These are phyloP conservation scores for Capronia epimyces DNA, from an alignment of 2,329 filamentous ascomycete species.

Conservation along the genomic window DNA sequence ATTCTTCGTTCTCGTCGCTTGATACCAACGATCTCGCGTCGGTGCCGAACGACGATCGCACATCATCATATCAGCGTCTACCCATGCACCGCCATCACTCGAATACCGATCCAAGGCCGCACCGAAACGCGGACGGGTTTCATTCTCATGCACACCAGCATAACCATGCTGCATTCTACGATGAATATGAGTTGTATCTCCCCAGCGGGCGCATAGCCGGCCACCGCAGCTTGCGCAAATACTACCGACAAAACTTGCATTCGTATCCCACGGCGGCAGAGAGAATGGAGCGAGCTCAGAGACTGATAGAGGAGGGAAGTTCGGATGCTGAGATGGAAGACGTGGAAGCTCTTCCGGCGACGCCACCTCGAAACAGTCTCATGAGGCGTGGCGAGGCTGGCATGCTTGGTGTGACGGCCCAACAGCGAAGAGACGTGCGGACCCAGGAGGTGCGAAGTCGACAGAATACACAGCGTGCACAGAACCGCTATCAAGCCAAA, in stretches of 20 bases:
- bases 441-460: constrained; percentile 64
- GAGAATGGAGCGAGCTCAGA: constrained; percentile 52
- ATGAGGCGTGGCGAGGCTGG: constrained; percentile 68
- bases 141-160: constrained; percentile 78
- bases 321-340: constrained; percentile 49
- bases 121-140: constrained; percentile 70
- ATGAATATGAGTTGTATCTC: constrained; percentile 89
- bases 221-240: constrained; percentile 78
- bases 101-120: constrained; percentile 62
- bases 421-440: constrained; percentile 64
- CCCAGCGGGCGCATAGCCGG: constrained; percentile 85
- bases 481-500: constrained; percentile 61
- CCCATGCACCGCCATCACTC: constrained; percentile 71
- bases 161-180: constrained; percentile 72
- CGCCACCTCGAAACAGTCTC: constrained; percentile 35
- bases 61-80: constrained; percentile 66
- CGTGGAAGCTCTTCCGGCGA: constrained; percentile 22
- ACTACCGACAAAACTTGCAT: constrained; percentile 88
- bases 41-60: constrained; percentile 67
- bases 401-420: constrained; percentile 70
- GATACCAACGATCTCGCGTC: constrained; percentile 75
- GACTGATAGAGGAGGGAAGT: constrained; percentile 37
- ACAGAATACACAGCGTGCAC: constrained; percentile 58
- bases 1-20: constrained; percentile 81
- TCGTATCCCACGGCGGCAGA: constrained; percentile 76